Conservation (phyloP, 768 basidiomycete species). For the Trametes sanguinea region DNA sequence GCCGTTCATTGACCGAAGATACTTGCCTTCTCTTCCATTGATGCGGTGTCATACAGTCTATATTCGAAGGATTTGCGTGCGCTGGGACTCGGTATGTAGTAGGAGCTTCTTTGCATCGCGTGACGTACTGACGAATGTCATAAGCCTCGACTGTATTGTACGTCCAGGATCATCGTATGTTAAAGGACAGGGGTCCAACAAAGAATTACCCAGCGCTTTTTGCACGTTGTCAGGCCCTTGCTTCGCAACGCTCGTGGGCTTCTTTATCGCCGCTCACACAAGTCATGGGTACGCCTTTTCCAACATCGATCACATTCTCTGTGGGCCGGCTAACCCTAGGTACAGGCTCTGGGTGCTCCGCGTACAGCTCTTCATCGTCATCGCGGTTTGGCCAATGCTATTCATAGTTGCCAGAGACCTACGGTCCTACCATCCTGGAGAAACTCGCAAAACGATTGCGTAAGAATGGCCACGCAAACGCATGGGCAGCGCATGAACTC, state of each 20-base stretch:
- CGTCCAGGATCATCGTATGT: not conserved
- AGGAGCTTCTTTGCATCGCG: not conserved
- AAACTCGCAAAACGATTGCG: conserved; percentile 20
- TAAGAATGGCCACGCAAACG: conserved; percentile 12
- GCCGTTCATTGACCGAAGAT: not conserved
- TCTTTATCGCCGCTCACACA: conserved; percentile 26
- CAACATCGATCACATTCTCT: too few species aligned
- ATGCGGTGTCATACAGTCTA: not conserved
- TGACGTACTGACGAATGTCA: too few species aligned
- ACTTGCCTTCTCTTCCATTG: not conserved
- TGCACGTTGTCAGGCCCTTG: conserved; percentile 24
- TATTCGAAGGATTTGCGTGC: conserved; percentile 17
- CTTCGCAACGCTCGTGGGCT: conserved; percentile 26
- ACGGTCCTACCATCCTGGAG: conserved; percentile 26
- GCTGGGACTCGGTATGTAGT: conserved; percentile 1
- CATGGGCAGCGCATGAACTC: conserved; percentile 24
- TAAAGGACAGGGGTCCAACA: too few species aligned
- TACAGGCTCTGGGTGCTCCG: conserved; percentile 28
- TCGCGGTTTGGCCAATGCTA: conserved; percentile 22
- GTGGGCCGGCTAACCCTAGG: too few species aligned
- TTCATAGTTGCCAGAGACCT: conserved; percentile 26
- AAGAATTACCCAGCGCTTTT: conserved; percentile 14
- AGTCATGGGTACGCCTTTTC: conserved; percentile 10
- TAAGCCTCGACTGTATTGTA: conserved; percentile 17
- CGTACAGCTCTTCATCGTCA: conserved; percentile 22